Conservation (phyloP, 345 rosid genomes). For the Gossypium bickii region DNA sequence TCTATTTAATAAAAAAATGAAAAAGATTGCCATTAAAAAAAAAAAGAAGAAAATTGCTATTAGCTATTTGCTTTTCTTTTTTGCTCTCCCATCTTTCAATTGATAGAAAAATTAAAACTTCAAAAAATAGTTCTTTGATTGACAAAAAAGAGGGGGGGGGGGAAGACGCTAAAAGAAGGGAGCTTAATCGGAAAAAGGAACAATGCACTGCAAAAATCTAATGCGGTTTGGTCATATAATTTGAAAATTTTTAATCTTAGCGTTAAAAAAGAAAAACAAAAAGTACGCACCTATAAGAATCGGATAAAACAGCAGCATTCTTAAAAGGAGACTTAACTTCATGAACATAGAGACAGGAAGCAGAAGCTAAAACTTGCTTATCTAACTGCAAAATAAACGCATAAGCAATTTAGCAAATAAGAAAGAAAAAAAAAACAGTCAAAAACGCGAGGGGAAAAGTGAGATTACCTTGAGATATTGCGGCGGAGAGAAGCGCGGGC, state of each 20-base stretch:
- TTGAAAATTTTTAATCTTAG: background rate
- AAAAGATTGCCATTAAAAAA: too few species aligned
- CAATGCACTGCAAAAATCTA: background rate
- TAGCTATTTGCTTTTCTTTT: too few species aligned
- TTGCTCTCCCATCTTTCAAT: too few species aligned
- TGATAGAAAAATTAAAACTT: too few species aligned
- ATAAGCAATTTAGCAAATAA: background rate
- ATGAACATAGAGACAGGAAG: conserved; percentile 16
- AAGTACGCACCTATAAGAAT: conserved; percentile 35
- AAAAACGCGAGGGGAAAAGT: background rate
- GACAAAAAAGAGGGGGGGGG: too few species aligned
- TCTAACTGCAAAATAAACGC: conserved; percentile 23
- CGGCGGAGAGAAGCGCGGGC: conserved; percentile 18
- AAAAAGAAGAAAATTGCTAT: too few species aligned
- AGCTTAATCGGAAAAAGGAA: background rate
- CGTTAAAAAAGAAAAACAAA: background rate
- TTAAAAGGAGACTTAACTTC: conserved; percentile 31
- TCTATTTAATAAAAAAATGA: too few species aligned
- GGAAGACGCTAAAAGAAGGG: background rate
- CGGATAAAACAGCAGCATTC: conserved; percentile 35
- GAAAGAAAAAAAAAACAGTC: background rate
- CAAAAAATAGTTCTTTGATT: too few species aligned
- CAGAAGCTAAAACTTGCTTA: conserved; percentile 29
- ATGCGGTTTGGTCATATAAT: background rate
- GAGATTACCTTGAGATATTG: conserved; percentile 42